Base-by-base conservation (phyloP, 805 yeast genomes). In the Priceomyces carsonii region DNA sequence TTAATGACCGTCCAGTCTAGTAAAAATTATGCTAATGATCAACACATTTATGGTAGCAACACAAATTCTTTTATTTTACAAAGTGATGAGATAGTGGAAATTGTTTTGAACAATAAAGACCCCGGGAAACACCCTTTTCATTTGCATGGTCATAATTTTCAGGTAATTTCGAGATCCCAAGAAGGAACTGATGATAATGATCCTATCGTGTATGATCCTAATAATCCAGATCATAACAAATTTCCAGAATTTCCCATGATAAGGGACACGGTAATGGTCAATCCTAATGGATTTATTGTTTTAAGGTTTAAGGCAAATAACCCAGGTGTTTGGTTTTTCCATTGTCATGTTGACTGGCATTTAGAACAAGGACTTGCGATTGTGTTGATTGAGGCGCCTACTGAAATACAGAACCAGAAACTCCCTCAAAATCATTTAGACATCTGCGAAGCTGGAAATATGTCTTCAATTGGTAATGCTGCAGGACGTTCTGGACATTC, bases 271-370 rank as follows among this genome's bases (percentile, higher is more conserved):
- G 66, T 84, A 8, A 82, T 80, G 51, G 86, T 85, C 30, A 76
- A 80, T 57, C 89, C 95, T 18, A 85, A 85, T 56, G 89, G 96
- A 2, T 82, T 86, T 67, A 75, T 89, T 53, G 90, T 87, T 20
- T 55, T 91, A 44, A 78, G 98, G 58, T 91, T 89, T 73, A 78
- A 76, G 55, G 95, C 98, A 35, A 82, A 85, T 59, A 93, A 93
- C 62, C 99, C 98, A 20, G 99, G 99, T 70, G 90, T 90, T 28
- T 91, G 98, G 99, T 78, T 82, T 62, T 93, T 93, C 95, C 99
- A 91, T 69, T 91, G 99, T 66, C 99, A 91, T 61, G 85, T 93
- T 54, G 98, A 93, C 61, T 91, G 99, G 99, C 99, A 93, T 69
- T 76, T 91, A 72, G 75, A 81, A 54, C 98, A 93, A 71, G 99